Evolutionary conservation across 2,329 filamentous ascomycete species (phyloP), one percentile per base, ranked within the genome.

Genomic region (Fusarium sp.): DNA sequence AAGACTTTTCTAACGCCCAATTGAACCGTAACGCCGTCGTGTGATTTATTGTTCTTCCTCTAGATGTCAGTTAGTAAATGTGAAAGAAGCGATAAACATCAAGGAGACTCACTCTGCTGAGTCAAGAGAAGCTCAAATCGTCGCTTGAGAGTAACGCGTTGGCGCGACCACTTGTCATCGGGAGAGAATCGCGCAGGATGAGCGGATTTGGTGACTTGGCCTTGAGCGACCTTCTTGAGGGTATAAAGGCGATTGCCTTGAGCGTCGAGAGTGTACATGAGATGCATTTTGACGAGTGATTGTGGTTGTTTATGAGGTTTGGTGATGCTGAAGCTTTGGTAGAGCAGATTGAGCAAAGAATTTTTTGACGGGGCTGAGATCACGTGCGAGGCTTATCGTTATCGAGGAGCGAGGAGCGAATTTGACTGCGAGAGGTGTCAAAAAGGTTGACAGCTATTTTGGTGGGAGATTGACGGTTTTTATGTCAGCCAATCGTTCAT

Each of bases 81-180:
- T 32, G 8, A 7, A 14, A 7, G 27, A 2, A 12, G 2, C 9
- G 20, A 8, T 7, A 4, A 3, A 23, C 23, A 23, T 10, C 6
- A 6, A 20, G 5, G 9, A 2, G 4, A 84, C 85, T 71, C 72
- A 88, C 86, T 85, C 81, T 85, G 92, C 87, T 97, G 93, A 58
- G 93, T 96, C 81, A 97, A 85, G 69, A 98, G 89, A 71, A 98
- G 87, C 52, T 92, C 92, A 80, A 97, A 98, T 79, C 96, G 89
- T 86, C 93, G 94, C 91, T 98, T 97, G 78, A 98, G 88, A 23
- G 94, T 97, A 53, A 98, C 94, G 76, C 96, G 91, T 85, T 98
- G 95, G 80, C 94, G 93, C 79, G 94, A 97, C 89, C 97, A 98
- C 88, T 98, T 97, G 88, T 99, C 96, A 84, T 99, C 96, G 71